A percentile compares a stretch with the other conserved stretches of the same genome.
Evolutionary conservation across 2,329 filamentous ascomycete species (phyloP).

Genomic region (Pleomassaria siparia): DNA sequence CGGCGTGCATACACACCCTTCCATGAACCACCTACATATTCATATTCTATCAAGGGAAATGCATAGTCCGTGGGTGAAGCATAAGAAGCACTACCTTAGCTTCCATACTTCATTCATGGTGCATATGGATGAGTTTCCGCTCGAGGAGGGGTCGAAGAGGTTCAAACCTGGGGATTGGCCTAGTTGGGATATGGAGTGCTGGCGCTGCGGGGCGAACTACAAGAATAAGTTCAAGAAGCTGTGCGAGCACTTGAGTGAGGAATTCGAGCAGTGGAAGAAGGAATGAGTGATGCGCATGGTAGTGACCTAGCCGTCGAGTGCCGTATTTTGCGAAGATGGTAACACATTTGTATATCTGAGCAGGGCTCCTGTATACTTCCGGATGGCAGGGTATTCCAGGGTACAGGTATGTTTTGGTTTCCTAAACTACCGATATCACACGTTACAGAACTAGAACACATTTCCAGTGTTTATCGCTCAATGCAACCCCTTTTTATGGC

Average conservation of each 20-base stretch:
- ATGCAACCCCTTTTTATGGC: not conserved
- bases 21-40: slow-evolving; percentile 89
- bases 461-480: not conserved
- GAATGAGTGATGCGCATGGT: no score
- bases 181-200: slow-evolving; percentile 70
- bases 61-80: slow-evolving; percentile 69
- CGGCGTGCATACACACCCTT: slow-evolving; percentile 84
- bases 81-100: slow-evolving; percentile 88
- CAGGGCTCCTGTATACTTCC: no score
- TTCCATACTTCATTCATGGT: slow-evolving; percentile 88
- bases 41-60: slow-evolving; percentile 84
- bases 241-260: slow-evolving; percentile 72
- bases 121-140: slow-evolving; percentile 74
- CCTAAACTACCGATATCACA: not conserved
- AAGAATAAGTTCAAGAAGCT: slow-evolving; percentile 71
- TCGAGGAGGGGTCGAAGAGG: slow-evolving; percentile 65
- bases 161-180: slow-evolving; percentile 64
- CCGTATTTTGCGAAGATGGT: no score
- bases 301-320: no score
- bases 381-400: no score
- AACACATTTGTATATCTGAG: no score
- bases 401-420: not conserved
- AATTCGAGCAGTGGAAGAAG: slow-evolving; percentile 74
- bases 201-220: slow-evolving; percentile 78
- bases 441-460: not conserved